A percentile compares a stretch with the other conserved stretches of the same genome.
phyloP scores from a whole-genome alignment of 495 filamentous ascomycete genomes.

The Aspergillus kassunensis region DNA sequence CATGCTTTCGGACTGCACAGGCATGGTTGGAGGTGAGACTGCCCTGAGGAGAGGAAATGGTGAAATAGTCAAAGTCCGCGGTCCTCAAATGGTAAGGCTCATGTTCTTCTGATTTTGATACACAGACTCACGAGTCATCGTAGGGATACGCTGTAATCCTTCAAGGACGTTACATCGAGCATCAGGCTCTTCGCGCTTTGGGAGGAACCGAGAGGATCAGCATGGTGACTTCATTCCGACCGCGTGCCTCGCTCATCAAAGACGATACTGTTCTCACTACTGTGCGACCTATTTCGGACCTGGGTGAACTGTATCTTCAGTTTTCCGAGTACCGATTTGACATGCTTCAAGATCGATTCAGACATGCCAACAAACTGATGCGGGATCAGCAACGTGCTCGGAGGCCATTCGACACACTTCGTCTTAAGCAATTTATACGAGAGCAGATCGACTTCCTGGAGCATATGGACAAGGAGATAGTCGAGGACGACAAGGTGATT shows the following conservation, averaged over 20 bases:
- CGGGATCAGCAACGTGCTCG: conserved; percentile 40
- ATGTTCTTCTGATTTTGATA: background rate
- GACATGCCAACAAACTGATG: conserved; percentile 40
- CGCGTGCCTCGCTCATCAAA: conserved; percentile 50
- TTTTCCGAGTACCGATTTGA: conserved; percentile 68
- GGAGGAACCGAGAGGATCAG: conserved; percentile 65
- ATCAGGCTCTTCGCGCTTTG: conserved; percentile 62
- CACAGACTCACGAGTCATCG: conserved; percentile 2
- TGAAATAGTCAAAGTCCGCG: conserved; percentile 63
- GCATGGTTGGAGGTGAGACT: conserved; percentile 72
- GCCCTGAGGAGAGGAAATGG: conserved; percentile 58
- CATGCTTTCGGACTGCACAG: conserved; percentile 68
- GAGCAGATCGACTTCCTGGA: conserved; percentile 53
- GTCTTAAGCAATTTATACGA: conserved; percentile 42
- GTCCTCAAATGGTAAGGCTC: conserved; percentile 57
- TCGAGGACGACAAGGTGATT: conserved; percentile 50
- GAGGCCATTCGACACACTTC: conserved; percentile 37
- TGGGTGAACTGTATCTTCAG: conserved; percentile 66
- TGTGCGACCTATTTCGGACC: conserved; percentile 60
- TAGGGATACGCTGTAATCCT: conserved; percentile 66
- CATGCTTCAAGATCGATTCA: conserved; percentile 59
- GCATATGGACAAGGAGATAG: conserved; percentile 54
- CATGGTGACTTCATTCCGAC: conserved; percentile 70
- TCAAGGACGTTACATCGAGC: conserved; percentile 69
- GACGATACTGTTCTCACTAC: conserved; percentile 67